A percentile compares a stretch with the other conserved stretches of the same genome.
phyloP scores from a whole-genome alignment of 2,329 filamentous ascomycete species.

The Aspergillus caelatus region DNA sequence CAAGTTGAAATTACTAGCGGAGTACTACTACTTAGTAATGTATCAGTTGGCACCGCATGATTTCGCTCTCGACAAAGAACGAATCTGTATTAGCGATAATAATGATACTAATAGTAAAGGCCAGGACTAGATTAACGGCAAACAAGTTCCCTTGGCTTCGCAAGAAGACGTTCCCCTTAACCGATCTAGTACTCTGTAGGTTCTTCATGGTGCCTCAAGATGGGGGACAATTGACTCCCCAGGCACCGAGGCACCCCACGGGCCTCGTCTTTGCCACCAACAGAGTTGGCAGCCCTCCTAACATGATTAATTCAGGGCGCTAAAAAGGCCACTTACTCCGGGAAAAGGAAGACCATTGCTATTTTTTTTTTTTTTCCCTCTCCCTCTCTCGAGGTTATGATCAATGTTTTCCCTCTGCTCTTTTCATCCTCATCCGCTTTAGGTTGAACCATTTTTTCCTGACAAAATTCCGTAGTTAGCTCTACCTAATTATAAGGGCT shows the following conservation, averaged over 20 bases:
- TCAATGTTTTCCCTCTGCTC: conserved; percentile 5
- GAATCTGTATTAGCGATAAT: not conserved
- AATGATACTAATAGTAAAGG: not conserved
- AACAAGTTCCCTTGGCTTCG: not conserved
- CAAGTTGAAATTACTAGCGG: not conserved
- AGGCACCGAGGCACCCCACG: conserved; percentile 7
- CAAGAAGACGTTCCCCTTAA: not conserved
- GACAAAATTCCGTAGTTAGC: not conserved
- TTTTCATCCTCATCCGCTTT: conserved; percentile 4
- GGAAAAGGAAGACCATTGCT: not conserved
- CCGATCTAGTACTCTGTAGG: not conserved
- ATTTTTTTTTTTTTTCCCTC: conserved; percentile 5
- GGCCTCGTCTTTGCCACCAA: not conserved
- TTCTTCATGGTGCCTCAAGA: not conserved
- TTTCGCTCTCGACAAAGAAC: not conserved
- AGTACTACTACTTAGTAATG: not conserved
- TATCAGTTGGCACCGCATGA: not conserved
- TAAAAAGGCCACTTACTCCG: not conserved
- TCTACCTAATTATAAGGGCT: conserved; percentile 11
- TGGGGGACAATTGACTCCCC: not conserved
- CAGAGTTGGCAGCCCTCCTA: conserved; percentile 9
- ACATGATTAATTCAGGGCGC: conserved; percentile 5
- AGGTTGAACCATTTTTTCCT: conserved; percentile 3
- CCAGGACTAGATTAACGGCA: not conserved
- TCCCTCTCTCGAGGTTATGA: not conserved